Conservation (phyloP, 1,284 basidiomycete genomes). For the Leccinum ponderosum region DNA sequence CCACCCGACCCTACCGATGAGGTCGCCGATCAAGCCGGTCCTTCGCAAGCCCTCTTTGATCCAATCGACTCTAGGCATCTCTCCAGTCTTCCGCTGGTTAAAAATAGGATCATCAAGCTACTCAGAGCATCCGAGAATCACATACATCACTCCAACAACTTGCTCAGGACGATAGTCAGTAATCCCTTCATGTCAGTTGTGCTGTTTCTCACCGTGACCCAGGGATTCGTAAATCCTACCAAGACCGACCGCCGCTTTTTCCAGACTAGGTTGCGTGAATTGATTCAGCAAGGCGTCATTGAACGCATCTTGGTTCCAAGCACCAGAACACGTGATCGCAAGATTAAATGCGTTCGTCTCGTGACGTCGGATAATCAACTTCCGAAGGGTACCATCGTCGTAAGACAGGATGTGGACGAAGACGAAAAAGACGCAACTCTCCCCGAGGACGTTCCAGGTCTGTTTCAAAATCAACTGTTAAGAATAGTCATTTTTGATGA, state of each 20-base stretch:
- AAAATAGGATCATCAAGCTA: constrained; percentile 64
- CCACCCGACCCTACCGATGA: constrained; percentile 32
- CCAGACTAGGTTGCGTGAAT: constrained; percentile 64
- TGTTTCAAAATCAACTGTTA: constrained; percentile 1
- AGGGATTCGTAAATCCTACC: constrained; percentile 74
- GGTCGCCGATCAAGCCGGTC: constrained; percentile 27
- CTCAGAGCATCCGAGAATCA: constrained; percentile 65
- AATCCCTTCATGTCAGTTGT: neutral
- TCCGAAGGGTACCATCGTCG: constrained; percentile 37
- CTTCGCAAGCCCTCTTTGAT: constrained; percentile 50
- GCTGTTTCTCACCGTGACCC: constrained; percentile 9
- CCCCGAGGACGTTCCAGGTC: constrained; percentile 20
- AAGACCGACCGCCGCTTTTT: constrained; percentile 78
- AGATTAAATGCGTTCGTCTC: constrained; percentile 63
- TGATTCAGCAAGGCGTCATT: constrained; percentile 68
- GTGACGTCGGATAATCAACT: constrained; percentile 38
- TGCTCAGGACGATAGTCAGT: constrained; percentile 68
- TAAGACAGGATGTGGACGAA: constrained; percentile 39
- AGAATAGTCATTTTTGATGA: neutral
- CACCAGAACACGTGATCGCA: constrained; percentile 44
- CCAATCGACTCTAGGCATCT: constrained; percentile 75
- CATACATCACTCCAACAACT: constrained; percentile 68
- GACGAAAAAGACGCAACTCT: constrained; percentile 40
- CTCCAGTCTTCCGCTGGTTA: constrained; percentile 68
- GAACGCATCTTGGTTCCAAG: constrained; percentile 71